Evolutionary conservation across 495 filamentous ascomycete genomes (phyloP).

Genomic region (Talaromyces stipitatus): DNA sequence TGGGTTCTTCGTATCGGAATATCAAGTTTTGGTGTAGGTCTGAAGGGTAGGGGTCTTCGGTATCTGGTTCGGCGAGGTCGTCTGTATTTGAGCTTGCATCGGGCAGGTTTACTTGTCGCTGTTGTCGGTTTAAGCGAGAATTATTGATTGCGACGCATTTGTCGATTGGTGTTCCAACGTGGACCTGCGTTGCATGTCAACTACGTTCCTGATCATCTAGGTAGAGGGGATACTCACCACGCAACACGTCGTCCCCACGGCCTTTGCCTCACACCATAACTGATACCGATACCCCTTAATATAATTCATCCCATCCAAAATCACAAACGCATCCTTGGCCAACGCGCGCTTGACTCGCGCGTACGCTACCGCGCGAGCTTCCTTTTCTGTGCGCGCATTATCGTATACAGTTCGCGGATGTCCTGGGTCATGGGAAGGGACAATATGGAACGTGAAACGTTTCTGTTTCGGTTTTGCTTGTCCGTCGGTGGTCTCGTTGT

Average conservation of each 20-base stretch:
- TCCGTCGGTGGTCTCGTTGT: slow-evolving; percentile 5
- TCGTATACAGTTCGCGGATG: slow-evolving; percentile 41
- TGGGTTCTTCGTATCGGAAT: slow-evolving; percentile 94
- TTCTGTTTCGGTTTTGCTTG: slow-evolving; percentile 33
- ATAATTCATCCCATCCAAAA: slow-evolving; percentile 88
- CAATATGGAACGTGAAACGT: slow-evolving; percentile 45
- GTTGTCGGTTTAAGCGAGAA: slow-evolving; percentile 16
- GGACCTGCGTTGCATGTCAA: slow-evolving; percentile 38
- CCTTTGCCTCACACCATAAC: slow-evolving; percentile 90
- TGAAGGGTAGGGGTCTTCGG: slow-evolving; percentile 50
- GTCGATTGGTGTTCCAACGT: slow-evolving; percentile 71
- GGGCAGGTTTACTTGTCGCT: neutral
- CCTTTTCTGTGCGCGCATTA: slow-evolving; percentile 71
- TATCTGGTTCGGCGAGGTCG: slow-evolving; percentile 19
- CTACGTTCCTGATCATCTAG: neutral
- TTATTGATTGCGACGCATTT: slow-evolving; percentile 49
- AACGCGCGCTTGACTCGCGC: slow-evolving; percentile 80
- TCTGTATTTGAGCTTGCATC: neutral
- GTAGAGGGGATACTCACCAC: slow-evolving; percentile 46
- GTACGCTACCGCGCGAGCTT: slow-evolving; percentile 79
- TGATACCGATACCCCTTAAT: slow-evolving; percentile 98
- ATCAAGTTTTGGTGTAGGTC: slow-evolving; percentile 86
- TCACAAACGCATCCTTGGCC: slow-evolving; percentile 71
- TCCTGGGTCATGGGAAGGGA: slow-evolving; percentile 47
- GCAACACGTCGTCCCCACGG: slow-evolving; percentile 70